These are phyloP conservation scores for Ramaria rubella DNA, from an alignment of 768 basidiomycete genomes.

Conservation along the genomic window DNA sequence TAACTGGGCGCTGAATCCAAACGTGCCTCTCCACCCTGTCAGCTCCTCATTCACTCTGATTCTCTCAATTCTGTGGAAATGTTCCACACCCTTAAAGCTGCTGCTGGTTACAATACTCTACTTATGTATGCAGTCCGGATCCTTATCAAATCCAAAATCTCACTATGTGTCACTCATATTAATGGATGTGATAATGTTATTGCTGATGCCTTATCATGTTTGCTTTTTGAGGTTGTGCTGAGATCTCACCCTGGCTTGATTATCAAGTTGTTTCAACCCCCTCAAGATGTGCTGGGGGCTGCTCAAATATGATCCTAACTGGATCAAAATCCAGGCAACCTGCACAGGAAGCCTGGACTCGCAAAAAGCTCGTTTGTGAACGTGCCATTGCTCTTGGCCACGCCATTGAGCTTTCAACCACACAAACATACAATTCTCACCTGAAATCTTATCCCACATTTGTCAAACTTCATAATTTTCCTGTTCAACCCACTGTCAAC, in stretches of 20 bases:
- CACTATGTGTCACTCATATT: background rate
- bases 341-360: background rate
- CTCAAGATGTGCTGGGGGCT: background rate
- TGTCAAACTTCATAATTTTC: slow-evolving; percentile 8
- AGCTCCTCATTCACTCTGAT: too few species aligned
- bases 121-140: background rate
- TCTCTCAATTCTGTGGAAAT: too few species aligned
- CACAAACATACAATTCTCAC: background rate
- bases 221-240: background rate
- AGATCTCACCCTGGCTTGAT: background rate
- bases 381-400: too few species aligned
- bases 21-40: too few species aligned
- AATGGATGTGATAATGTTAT: background rate
- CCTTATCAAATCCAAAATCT: background rate
- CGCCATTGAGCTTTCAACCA: slow-evolving; percentile 22
- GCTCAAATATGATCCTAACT: too few species aligned
- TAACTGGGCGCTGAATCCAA: too few species aligned
- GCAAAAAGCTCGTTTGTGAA: slow-evolving; percentile 19
- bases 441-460: slow-evolving; percentile 9
- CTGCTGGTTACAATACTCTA: too few species aligned
- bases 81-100: too few species aligned
- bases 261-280: background rate
- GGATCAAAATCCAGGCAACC: too few species aligned
- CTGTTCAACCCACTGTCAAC: too few species aligned
- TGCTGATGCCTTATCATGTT: background rate